Conservation (phyloP, 108 stramenopile species). For the Stephanodiscus triporus region DNA sequence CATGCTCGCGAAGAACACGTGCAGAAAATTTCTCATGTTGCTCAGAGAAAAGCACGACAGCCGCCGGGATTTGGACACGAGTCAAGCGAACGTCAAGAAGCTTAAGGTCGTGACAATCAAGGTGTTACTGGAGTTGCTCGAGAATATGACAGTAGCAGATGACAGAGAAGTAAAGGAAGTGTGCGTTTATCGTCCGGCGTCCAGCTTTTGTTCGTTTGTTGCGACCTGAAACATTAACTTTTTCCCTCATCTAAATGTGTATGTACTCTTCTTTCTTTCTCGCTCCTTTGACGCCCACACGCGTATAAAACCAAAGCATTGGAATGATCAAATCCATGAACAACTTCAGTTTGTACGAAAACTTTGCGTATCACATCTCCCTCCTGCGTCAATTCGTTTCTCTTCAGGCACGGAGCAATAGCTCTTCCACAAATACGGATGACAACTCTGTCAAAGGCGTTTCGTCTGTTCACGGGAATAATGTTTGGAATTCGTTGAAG, state of each 20-base stretch:
- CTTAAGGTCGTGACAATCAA: slow-evolving; percentile 35
- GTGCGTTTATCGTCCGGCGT: slow-evolving; percentile 14
- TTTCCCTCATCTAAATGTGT: background rate
- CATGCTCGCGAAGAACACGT: slow-evolving; percentile 50
- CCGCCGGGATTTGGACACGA: slow-evolving; percentile 3
- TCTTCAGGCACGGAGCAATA: slow-evolving; percentile 1
- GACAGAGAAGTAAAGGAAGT: slow-evolving; percentile 18
- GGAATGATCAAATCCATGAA: slow-evolving; percentile 59
- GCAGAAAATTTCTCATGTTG: slow-evolving; percentile 36
- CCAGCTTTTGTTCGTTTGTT: background rate
- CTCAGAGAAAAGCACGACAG: slow-evolving; percentile 31
- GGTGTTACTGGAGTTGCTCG: slow-evolving; percentile 22
- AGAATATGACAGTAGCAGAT: slow-evolving; percentile 6
- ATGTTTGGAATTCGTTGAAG: slow-evolving; percentile 44
- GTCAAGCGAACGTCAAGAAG: slow-evolving; percentile 11
- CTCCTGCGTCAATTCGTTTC: slow-evolving; percentile 63
- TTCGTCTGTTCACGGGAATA: slow-evolving; percentile 40
- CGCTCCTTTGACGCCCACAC: background rate
- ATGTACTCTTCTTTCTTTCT: background rate
- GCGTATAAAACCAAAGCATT: slow-evolving; percentile 14
- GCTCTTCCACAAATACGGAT: background rate
- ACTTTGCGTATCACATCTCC: slow-evolving; percentile 75
- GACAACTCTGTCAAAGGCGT: slow-evolving; percentile 1
- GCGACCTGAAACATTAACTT: background rate
- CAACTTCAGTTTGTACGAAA: slow-evolving; percentile 50